These are phyloP conservation scores for Saturnispora galanensis DNA, from an alignment of 805 yeast species.

Conservation along the genomic window DNA sequence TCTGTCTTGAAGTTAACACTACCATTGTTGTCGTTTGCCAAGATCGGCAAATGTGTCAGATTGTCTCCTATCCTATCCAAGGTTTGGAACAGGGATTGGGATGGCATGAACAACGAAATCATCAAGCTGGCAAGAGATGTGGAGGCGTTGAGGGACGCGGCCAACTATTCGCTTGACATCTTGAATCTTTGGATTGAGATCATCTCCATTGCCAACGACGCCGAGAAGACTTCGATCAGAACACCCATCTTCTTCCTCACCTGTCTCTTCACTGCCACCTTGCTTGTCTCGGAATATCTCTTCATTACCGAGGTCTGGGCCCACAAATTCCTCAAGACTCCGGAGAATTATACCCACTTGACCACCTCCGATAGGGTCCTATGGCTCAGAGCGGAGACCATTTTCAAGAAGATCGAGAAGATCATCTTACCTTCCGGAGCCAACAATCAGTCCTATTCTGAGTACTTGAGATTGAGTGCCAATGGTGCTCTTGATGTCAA, in stretches of 20 bases:
- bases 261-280: slow-evolving; percentile 53
- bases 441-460: slow-evolving; percentile 46
- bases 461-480: slow-evolving; percentile 47
- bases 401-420: slow-evolving; percentile 51
- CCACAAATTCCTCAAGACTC: slow-evolving; percentile 23
- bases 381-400: slow-evolving; percentile 55
- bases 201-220: slow-evolving; percentile 54
- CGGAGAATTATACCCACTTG: slow-evolving; percentile 15
- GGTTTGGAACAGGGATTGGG: slow-evolving; percentile 62
- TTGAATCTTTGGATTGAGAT: slow-evolving; percentile 65
- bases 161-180: slow-evolving; percentile 46
- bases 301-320: slow-evolving; percentile 48
- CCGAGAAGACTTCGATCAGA: slow-evolving; percentile 55
- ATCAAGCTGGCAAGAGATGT: slow-evolving; percentile 40
- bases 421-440: slow-evolving; percentile 44
- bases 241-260: slow-evolving; percentile 72
- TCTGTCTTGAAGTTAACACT: slow-evolving; percentile 54
- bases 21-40: slow-evolving; percentile 58
- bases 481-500: slow-evolving; percentile 50
- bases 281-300: slow-evolving; percentile 55
- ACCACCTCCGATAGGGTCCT: slow-evolving; percentile 42
- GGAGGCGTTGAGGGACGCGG: slow-evolving; percentile 57
- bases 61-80: slow-evolving; percentile 51
- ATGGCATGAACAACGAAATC: slow-evolving; percentile 47
- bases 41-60: slow-evolving; percentile 53